Conservation (phyloP, 306 rosid genomes). For the Trifolium fragiferum region DNA sequence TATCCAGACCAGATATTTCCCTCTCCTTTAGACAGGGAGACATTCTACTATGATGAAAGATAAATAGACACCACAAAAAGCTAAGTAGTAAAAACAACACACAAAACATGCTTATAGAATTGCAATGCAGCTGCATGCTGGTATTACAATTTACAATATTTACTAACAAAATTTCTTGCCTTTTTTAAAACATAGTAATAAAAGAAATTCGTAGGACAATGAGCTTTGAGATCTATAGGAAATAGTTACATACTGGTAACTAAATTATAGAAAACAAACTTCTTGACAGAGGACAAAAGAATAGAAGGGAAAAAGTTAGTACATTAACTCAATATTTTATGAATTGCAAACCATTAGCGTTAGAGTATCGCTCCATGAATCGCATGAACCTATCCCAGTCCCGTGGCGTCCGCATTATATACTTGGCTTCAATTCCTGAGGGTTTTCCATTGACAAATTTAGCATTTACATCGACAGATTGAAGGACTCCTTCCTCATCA, state of each 20-base stretch:
- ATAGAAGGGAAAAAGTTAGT: conserved; percentile 33
- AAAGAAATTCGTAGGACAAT: conserved; percentile 35
- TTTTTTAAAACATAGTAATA: conserved; percentile 21
- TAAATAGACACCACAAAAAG: neutral
- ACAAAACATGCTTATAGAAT: conserved; percentile 10
- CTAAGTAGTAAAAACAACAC: neutral
- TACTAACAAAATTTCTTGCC: neutral
- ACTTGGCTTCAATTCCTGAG: conserved; percentile 91
- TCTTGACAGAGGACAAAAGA: conserved; percentile 42
- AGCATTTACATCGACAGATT: conserved; percentile 93
- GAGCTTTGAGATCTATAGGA: conserved; percentile 33
- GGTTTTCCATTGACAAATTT: conserved; percentile 95
- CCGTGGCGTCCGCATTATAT: conserved; percentile 74
- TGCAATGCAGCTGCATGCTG: conserved; percentile 13
- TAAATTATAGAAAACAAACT: conserved; percentile 38
- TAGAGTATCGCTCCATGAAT: conserved; percentile 97
- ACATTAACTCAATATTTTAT: conserved; percentile 64
- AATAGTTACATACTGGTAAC: conserved; percentile 25
- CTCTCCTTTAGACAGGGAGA: neutral
- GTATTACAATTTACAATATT: conserved; percentile 11
- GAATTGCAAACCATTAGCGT: conserved; percentile 86
- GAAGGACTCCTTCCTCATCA: conserved; percentile 95
- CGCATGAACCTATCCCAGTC: conserved; percentile 99
- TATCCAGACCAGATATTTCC: neutral
- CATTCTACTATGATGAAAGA: neutral